phyloP scores from a whole-genome alignment of 441 rosid genomes.

The Iberis amara region DNA sequence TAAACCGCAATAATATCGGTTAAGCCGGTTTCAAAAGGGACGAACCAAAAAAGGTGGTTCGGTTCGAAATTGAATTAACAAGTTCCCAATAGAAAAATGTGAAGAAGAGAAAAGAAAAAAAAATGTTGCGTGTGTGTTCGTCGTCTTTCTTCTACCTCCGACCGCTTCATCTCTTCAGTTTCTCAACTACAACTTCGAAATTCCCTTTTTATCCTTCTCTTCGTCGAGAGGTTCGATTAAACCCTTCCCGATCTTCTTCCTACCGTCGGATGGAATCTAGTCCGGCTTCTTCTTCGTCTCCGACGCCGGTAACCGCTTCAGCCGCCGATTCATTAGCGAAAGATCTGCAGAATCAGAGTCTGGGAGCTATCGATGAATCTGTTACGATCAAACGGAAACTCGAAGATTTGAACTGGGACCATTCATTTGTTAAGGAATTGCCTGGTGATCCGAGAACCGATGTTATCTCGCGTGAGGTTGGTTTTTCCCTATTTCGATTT shows the following conservation, averaged over 20 bases:
- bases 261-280: conserved; percentile 29
- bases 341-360: conserved; percentile 62
- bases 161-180: conserved; percentile 31
- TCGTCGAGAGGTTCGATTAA: conserved; percentile 20
- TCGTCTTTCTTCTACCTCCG: conserved; percentile 36
- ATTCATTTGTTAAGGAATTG: conserved; percentile 75
- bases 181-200: conserved; percentile 18
- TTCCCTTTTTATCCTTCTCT: conserved; percentile 26
- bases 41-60: conserved; percentile 19
- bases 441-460: conserved; percentile 79
- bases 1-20: neutral
- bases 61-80: conserved; percentile 28
- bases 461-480: conserved; percentile 71
- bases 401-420: conserved; percentile 85
- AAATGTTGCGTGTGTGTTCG: conserved; percentile 34
- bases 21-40: neutral
- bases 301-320: conserved; percentile 35
- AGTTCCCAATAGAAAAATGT: conserved; percentile 18
- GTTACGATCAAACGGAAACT: conserved; percentile 33
- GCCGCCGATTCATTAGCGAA: conserved; percentile 61
- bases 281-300: conserved; percentile 35
- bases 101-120: conserved; percentile 13
- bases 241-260: conserved; percentile 25
- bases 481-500: neutral
- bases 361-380: conserved; percentile 32